Evolutionary conservation across 768 basidiomycete genomes (phyloP).

Genomic region (Melanogaster broomeanus): DNA sequence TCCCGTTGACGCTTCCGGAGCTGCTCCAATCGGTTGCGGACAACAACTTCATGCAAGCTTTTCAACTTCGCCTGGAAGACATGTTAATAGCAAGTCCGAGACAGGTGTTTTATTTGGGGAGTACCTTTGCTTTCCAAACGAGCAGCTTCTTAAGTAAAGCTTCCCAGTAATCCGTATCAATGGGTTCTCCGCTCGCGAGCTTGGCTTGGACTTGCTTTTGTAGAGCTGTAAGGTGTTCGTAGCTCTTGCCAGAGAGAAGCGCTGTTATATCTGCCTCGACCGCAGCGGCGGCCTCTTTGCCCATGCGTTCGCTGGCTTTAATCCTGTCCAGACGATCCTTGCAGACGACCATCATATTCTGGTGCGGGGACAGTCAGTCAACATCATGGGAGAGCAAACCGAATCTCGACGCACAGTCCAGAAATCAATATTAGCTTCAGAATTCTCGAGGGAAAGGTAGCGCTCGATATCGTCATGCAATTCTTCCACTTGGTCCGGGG

Average conservation of each 20-base stretch:
- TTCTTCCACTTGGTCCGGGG: conserved; percentile 86
- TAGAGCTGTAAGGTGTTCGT: conserved; percentile 78
- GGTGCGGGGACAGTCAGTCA: conserved; percentile 4
- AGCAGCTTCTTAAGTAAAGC: conserved; percentile 85
- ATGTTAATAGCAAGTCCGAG: conserved; percentile 2
- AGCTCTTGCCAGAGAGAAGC: conserved; percentile 82
- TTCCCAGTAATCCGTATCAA: conserved; percentile 99
- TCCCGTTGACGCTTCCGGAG: conserved; percentile 94
- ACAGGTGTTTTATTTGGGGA: conserved; percentile 5
- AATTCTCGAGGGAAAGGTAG: conserved; percentile 85
- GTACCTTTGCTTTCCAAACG: conserved; percentile 96
- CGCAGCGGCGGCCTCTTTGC: conserved; percentile 68
- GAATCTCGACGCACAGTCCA: conserved; percentile 73
- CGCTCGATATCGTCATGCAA: conserved; percentile 92
- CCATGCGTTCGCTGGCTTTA: conserved; percentile 59
- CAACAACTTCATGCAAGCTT: conserved; percentile 92
- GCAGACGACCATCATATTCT: conserved; percentile 99
- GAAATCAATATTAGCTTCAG: conserved; percentile 88
- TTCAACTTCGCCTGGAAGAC: conserved; percentile 79
- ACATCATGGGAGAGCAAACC: neutral
- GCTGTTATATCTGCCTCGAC: conserved; percentile 85
- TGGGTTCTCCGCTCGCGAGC: conserved; percentile 86
- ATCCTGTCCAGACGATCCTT: conserved; percentile 85
- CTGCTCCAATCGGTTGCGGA: conserved; percentile 94
- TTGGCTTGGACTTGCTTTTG: conserved; percentile 89